These are phyloP conservation scores for Fusarium sp. DNA, from an alignment of 2,329 filamentous ascomycete species.

Conservation along the genomic window DNA sequence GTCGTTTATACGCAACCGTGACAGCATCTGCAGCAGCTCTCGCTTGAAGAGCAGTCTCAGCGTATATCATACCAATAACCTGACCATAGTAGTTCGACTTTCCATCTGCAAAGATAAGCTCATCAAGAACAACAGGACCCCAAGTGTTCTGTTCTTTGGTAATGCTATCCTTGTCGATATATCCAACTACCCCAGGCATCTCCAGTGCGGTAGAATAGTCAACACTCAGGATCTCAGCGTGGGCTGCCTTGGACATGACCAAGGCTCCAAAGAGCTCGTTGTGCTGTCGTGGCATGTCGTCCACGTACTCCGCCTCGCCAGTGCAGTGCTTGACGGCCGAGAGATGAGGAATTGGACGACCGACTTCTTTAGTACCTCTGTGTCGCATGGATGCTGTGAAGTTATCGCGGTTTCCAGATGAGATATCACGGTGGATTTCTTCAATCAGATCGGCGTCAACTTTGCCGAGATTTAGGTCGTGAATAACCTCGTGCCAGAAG, in stretches of 20 bases:
- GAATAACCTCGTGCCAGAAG: background rate
- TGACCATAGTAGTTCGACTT: conserved; percentile 1
- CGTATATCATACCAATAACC: conserved; percentile 8
- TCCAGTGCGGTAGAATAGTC: background rate
- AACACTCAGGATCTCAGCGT: background rate
- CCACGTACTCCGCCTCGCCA: background rate
- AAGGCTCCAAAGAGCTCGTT: conserved; percentile 1
- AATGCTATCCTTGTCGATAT: background rate
- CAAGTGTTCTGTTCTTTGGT: conserved; percentile 1
- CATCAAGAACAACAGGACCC: background rate
- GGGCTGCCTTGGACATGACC: background rate
- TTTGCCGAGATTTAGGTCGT: background rate
- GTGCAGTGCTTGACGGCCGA: conserved; percentile 8
- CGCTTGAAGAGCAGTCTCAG: conserved; percentile 10
- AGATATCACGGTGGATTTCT: conserved; percentile 1
- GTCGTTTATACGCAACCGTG: background rate
- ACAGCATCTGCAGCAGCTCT: background rate
- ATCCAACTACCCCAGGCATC: background rate
- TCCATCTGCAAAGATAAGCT: conserved; percentile 2
- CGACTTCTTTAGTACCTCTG: conserved; percentile 1
- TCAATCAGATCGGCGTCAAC: background rate
- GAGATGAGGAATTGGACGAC: background rate
- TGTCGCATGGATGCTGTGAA: background rate
- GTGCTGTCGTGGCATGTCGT: conserved; percentile 4
- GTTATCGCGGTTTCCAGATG: background rate